These are phyloP conservation scores for Strobilomyces dryophilus DNA, from an alignment of 768 basidiomycete species.

Conservation along the genomic window DNA sequence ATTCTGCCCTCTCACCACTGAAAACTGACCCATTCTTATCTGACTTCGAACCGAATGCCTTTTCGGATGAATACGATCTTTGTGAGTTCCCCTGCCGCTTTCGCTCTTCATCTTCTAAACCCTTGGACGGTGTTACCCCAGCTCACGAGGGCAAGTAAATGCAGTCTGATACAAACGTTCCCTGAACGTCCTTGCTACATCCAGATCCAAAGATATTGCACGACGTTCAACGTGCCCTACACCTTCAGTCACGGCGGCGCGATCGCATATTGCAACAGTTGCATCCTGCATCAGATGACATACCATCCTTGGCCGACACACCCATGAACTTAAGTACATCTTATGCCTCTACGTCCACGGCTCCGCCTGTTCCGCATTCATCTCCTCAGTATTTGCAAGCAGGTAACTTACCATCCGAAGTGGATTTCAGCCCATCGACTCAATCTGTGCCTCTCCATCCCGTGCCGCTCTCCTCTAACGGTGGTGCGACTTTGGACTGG, in stretches of 20 bases:
- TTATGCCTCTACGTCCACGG: conserved; percentile 30
- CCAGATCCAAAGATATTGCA: conserved; percentile 77
- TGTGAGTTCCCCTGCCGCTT: conserved; percentile 43
- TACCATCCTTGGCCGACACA: conserved; percentile 23
- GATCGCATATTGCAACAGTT: conserved; percentile 42
- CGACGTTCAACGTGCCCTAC: conserved; percentile 74
- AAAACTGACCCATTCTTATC: conserved; percentile 27
- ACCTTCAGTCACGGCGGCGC: conserved; percentile 70
- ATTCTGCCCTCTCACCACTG: conserved; percentile 12
- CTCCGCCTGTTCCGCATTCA: conserved; percentile 10
- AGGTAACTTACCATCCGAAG: conserved; percentile 35
- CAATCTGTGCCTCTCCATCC: conserved; percentile 50
- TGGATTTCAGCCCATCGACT: conserved; percentile 70
- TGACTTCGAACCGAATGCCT: conserved; percentile 40
- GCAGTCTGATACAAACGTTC: conserved; percentile 1
- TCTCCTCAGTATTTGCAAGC: conserved; percentile 22
- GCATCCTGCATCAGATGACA: conserved; percentile 16
- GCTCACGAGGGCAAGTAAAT: conserved; percentile 67
- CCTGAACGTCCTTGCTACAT: conserved; percentile 11
- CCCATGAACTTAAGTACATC: conserved; percentile 26
- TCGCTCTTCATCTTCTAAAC: conserved; percentile 8
- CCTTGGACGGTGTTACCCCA: conserved; percentile 24
- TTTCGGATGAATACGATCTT: conserved; percentile 77
- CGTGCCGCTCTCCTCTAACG: conserved; percentile 63
- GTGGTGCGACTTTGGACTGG: conserved; percentile 74